phyloP scores from a whole-genome alignment of 2,329 filamentous ascomycete genomes.

The Sphaerulina populicola region DNA sequence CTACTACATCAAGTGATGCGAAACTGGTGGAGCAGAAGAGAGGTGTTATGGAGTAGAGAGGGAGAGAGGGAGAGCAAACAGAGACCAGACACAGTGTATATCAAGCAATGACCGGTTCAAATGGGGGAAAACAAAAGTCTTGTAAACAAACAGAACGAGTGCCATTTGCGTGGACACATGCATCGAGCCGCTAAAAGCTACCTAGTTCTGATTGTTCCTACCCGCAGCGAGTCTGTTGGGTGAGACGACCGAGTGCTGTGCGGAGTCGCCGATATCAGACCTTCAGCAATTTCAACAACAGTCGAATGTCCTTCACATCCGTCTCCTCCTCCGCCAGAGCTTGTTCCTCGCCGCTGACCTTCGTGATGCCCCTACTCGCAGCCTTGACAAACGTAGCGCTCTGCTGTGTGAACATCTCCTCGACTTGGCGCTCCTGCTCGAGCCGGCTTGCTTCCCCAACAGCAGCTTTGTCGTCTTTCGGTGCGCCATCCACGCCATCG shows the following conservation, averaged over 20 bases:
- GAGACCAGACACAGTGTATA: too few relatives aligned
- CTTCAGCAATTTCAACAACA: constrained; percentile 63
- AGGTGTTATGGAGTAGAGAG: constrained; percentile 23
- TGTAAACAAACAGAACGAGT: too few relatives aligned
- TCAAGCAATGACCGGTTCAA: too few relatives aligned
- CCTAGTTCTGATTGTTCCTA: too few relatives aligned
- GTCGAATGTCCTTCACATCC: constrained; percentile 69
- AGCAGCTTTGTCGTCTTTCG: constrained; percentile 21
- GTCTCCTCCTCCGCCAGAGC: constrained; percentile 74
- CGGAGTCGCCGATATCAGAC: constrained; percentile 38
- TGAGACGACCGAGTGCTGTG: too few relatives aligned
- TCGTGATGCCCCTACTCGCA: constrained; percentile 28
- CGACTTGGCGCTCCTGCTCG: constrained; percentile 29
- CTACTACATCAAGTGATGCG: constrained; percentile 10
- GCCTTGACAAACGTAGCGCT: constrained; percentile 32
- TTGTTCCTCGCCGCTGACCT: constrained; percentile 32
- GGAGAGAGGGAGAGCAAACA: too few relatives aligned
- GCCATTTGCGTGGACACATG: too few relatives aligned
- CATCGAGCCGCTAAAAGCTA: too few relatives aligned
- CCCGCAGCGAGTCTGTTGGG: too few relatives aligned
- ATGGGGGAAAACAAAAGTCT: too few relatives aligned
- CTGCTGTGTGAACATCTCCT: constrained; percentile 33
- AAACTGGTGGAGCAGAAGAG: constrained; percentile 13
- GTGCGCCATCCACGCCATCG: constrained; percentile 18
- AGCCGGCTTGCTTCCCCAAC: constrained; percentile 23